A percentile compares a stretch with the other conserved stretches of the same genome.
Evolutionary conservation across 2,329 filamentous ascomycete species (phyloP).

Genomic region (Aspergillus oerlinghausenensis): DNA sequence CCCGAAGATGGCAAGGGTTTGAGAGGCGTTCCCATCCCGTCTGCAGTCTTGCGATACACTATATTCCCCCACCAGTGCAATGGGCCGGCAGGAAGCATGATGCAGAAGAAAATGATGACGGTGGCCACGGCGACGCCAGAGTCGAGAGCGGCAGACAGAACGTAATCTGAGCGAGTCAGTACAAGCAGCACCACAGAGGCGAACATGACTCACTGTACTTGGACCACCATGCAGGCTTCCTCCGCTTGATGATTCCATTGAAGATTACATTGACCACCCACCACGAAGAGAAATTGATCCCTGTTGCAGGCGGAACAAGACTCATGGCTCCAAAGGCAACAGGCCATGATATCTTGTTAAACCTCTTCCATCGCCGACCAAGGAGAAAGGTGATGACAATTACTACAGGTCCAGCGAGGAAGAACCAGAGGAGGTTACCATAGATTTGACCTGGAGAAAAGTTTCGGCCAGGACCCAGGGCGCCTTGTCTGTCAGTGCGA

Average conservation of each 20-base stretch:
- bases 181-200: not conserved
- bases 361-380: conserved; percentile 55
- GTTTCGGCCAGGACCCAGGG: conserved; percentile 64
- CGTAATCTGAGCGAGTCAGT: conserved; percentile 28
- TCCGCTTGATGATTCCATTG: conserved; percentile 41
- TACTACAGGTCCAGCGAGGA: conserved; percentile 60
- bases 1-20: conserved; percentile 22
- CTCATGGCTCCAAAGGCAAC: conserved; percentile 64
- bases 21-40: conserved; percentile 37
- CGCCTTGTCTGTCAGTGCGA: conserved; percentile 26
- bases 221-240: conserved; percentile 45
- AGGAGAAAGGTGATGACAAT: conserved; percentile 58
- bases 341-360: conserved; percentile 64
- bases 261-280: conserved; percentile 46
- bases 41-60: conserved; percentile 35
- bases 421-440: conserved; percentile 63
- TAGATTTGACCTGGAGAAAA: conserved; percentile 62
- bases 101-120: conserved; percentile 43
- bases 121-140: conserved; percentile 41
- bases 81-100: conserved; percentile 37
- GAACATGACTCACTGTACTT: conserved; percentile 38
- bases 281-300: conserved; percentile 68
- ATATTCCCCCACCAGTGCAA: conserved; percentile 43
- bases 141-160: conserved; percentile 42
- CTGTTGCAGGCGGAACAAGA: conserved; percentile 63